Base-by-base conservation (phyloP, 2,329 filamentous ascomycete species). In the Sclerotinia glacialis region DNA sequence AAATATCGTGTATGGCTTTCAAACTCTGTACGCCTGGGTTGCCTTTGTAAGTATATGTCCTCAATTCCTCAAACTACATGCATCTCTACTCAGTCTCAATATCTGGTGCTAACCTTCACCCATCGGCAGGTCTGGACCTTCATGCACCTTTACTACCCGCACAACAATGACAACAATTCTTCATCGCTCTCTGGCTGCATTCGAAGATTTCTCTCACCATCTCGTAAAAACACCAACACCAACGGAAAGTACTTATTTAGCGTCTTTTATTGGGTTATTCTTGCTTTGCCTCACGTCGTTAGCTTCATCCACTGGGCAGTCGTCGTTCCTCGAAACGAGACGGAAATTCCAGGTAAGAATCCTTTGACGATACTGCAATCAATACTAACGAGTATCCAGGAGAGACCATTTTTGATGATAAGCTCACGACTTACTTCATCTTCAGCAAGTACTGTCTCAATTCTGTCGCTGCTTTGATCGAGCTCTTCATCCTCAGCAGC, bases 91-190 rank as follows among this genome's bases (percentile, higher is more conserved):
- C 28, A 26, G 16, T 49, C 21, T 16, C 23, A n/a, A 64, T 31
- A 42, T 7, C 16, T 26, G 26, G 28, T 28, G 26, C 58, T 49
- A 31, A 66, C 21, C 18, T n/a, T 23, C 31, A n/a, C 4, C 5
- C 14, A 21, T 23, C 23, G n/a, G 31, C 65, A 77, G 76, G 69
- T 62, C n/a, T 76, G 74, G 75, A 75, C 75, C 26, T 72, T 71
- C 67, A 74, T 76, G 72, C 75, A 77, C 56, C 70, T 76, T n/a
- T 67, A 75, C 53, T 74, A 75, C 64, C 74, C 72, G 56, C 72
- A 74, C 50, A 70, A 72, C 46, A 67, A 74, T 23, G 68, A 64
- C 34, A 70, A 64, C 11, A 70, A 71, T 31, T 55, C 54, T 34
- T 67, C 49, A 46, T 63, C 68, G 4, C 5, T 28, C 7, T 61